A percentile compares a stretch with the other conserved stretches of the same genome.
These are phyloP conservation scores for Evernia prunastri DNA, from an alignment of 495 filamentous ascomycete genomes.

Conservation along the genomic window DNA sequence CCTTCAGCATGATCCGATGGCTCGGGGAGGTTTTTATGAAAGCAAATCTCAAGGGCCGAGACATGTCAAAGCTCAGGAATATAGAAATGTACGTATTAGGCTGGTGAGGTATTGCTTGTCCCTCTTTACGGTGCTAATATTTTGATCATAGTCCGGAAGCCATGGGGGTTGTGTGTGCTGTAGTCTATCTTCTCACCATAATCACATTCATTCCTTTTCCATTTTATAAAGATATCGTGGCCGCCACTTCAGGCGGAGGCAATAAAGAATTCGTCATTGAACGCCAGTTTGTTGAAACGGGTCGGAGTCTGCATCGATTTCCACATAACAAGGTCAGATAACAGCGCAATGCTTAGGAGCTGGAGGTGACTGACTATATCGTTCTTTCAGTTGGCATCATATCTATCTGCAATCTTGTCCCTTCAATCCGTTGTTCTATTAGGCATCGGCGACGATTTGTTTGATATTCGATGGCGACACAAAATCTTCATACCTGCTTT, in stretches of 20 bases:
- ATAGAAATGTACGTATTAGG: constrained; percentile 65
- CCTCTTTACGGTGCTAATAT: constrained; percentile 1
- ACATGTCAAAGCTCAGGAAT: constrained; percentile 72
- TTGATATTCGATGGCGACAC: constrained; percentile 98
- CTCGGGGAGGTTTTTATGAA: constrained; percentile 85
- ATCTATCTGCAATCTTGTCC: constrained; percentile 87
- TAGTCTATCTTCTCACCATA: constrained; percentile 79
- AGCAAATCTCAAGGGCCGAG: constrained; percentile 83
- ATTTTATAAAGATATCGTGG: constrained; percentile 96
- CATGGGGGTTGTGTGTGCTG: constrained; percentile 93
- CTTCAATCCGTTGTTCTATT: constrained; percentile 84
- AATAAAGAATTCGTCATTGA: constrained; percentile 77
- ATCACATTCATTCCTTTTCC: constrained; percentile 93
- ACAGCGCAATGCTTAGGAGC: constrained; percentile 5
- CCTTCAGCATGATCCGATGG: constrained; percentile 85
- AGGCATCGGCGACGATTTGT: constrained; percentile 90
- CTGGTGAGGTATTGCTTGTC: neutral
- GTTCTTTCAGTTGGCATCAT: constrained; percentile 70
- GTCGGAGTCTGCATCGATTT: constrained; percentile 80
- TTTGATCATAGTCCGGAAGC: constrained; percentile 66
- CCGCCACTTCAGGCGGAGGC: constrained; percentile 89
- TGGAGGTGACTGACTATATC: constrained; percentile 4
- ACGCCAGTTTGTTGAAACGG: constrained; percentile 59
- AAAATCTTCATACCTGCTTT: constrained; percentile 97
- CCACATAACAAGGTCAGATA: constrained; percentile 78